Conservation (phyloP, 345 rosid genomes). For the Gossypium herbaceum region DNA sequence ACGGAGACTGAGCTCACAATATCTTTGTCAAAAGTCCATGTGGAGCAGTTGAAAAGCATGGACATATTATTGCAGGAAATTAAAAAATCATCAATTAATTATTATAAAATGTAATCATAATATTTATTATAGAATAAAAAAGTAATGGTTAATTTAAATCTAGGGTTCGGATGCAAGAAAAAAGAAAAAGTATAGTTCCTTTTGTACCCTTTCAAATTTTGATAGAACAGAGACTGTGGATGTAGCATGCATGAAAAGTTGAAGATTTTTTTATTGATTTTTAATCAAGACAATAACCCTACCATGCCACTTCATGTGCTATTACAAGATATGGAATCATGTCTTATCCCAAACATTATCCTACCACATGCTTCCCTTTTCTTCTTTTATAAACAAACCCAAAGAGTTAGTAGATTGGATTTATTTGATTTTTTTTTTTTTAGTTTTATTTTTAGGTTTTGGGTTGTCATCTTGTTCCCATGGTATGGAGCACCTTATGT, state of each 20-base stretch:
- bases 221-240: constrained; percentile 28
- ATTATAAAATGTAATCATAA: no score
- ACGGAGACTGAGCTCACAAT: no score
- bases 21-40: constrained; percentile 22
- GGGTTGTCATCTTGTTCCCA: neutral
- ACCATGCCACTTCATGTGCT: constrained; percentile 28
- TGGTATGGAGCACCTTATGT: neutral
- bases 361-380: constrained; percentile 31
- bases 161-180: no score
- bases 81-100: no score
- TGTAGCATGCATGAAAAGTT: constrained; percentile 44
- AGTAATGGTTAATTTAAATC: no score
- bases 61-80: neutral
- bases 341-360: constrained; percentile 28
- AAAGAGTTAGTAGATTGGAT: no score
- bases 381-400: neutral
- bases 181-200: neutral
- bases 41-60: constrained; percentile 29
- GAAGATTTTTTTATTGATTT: neutral
- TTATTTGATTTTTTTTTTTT: no score
- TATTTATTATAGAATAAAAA: no score
- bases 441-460: no score
- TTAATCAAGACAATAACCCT: constrained; percentile 23
- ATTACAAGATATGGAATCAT: constrained; percentile 9
- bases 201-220: neutral